These are phyloP conservation scores for Xylaria sp. DNA, from an alignment of 2,329 filamentous ascomycete genomes.

Conservation along the genomic window DNA sequence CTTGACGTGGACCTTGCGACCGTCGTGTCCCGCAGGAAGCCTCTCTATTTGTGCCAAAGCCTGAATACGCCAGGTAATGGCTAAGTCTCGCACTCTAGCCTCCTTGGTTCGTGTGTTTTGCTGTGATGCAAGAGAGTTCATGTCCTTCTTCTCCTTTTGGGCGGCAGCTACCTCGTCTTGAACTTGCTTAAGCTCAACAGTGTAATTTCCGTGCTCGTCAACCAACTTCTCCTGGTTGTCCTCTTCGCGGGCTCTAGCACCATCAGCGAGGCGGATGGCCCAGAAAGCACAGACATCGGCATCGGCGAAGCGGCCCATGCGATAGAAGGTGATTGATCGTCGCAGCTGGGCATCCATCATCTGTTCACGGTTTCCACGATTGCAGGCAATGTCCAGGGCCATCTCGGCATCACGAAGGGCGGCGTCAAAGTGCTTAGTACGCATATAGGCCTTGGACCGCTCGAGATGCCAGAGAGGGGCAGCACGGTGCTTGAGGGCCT, in stretches of 20 bases:
- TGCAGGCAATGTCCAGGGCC: slow-evolving; percentile 69
- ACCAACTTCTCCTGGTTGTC: slow-evolving; percentile 54
- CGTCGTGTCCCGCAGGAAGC: slow-evolving; percentile 58
- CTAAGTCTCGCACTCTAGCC: slow-evolving; percentile 51
- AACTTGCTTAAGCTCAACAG: slow-evolving; percentile 52
- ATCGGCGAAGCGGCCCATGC: slow-evolving; percentile 77
- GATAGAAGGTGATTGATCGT: slow-evolving; percentile 78
- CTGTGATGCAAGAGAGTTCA: neutral
- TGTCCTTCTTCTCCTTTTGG: neutral
- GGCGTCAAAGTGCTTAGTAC: slow-evolving; percentile 67
- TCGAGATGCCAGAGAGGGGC: slow-evolving; percentile 84
- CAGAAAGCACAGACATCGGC: slow-evolving; percentile 76
- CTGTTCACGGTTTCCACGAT: slow-evolving; percentile 78
- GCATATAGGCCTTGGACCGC: slow-evolving; percentile 81
- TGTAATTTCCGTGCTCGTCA: slow-evolving; percentile 62
- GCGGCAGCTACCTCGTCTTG: slow-evolving; percentile 44
- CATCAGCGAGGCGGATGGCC: slow-evolving; percentile 58
- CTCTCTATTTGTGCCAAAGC: slow-evolving; percentile 58
- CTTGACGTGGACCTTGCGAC: slow-evolving; percentile 58
- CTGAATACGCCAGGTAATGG: slow-evolving; percentile 60
- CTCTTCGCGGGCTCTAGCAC: slow-evolving; percentile 52
- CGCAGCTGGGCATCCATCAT: slow-evolving; percentile 86
- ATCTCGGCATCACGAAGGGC: slow-evolving; percentile 77
- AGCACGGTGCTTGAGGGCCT: slow-evolving; percentile 71
- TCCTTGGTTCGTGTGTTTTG: slow-evolving; percentile 41